A percentile compares a stretch with the other conserved stretches of the same genome.
Evolutionary conservation across 2,329 filamentous ascomycete species (phyloP).

Genomic region (Neopestalotiopsis sp.): DNA sequence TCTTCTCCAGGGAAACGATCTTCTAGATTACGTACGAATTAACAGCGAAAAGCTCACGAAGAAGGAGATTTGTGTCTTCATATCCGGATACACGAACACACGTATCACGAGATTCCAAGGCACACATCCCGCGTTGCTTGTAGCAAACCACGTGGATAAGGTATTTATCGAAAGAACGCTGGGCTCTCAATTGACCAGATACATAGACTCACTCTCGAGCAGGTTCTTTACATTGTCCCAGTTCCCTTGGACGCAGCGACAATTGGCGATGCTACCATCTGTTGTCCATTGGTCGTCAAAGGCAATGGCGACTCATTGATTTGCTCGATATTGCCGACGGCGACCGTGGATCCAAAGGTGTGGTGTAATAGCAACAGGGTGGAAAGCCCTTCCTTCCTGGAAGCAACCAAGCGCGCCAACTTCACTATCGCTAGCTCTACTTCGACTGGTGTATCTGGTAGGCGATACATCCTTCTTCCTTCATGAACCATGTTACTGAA

Average conservation of each 20-base stretch:
- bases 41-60: conserved; percentile 19
- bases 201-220: background rate
- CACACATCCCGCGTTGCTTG: conserved; percentile 25
- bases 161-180: conserved; percentile 21
- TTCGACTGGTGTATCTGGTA: background rate
- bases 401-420: background rate
- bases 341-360: conserved; percentile 27
- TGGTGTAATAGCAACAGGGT: conserved; percentile 24
- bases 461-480: no score
- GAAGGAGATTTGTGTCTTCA: conserved; percentile 29
- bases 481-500: no score
- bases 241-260: conserved; percentile 33
- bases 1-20: conserved; percentile 22
- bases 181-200: no score
- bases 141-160: conserved; percentile 26
- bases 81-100: conserved; percentile 29
- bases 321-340: conserved; percentile 31
- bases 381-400: conserved; percentile 14
- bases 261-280: conserved; percentile 32
- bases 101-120: conserved; percentile 26
- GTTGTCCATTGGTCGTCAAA: conserved; percentile 31
- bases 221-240: conserved; percentile 33
- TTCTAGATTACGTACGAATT: conserved; percentile 29
- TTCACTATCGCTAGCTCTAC: background rate
- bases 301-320: conserved; percentile 28